These are phyloP conservation scores for Arabidopsis arenosa DNA, from an alignment of 345 rosid genomes.

Conservation along the genomic window DNA sequence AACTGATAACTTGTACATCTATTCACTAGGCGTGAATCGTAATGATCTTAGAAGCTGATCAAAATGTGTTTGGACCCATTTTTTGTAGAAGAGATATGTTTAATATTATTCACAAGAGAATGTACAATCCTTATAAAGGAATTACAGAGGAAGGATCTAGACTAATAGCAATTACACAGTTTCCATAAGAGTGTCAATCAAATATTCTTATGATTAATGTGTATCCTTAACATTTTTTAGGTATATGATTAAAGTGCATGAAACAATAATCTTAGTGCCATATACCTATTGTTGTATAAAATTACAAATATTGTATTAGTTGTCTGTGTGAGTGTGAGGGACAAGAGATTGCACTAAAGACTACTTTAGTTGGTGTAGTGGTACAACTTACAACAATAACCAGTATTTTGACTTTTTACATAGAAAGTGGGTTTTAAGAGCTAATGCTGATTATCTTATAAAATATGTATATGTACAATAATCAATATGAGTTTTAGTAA, in stretches of 20 bases:
- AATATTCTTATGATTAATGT: too few relatives aligned
- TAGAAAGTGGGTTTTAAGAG: not conserved
- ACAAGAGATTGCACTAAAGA: conserved; percentile 2
- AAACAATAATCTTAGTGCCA: conserved; percentile 7
- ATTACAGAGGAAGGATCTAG: too few relatives aligned
- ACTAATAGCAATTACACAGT: too few relatives aligned
- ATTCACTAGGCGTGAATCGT: not conserved
- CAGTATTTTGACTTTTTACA: not conserved
- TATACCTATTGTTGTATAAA: not conserved
- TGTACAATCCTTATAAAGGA: too few relatives aligned
- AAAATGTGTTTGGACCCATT: not conserved
- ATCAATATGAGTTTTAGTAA: not conserved
- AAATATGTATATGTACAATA: not conserved
- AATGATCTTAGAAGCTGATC: not conserved
- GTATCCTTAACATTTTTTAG: conserved; percentile 11
- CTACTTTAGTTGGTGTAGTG: conserved; percentile 16
- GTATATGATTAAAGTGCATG: not conserved
- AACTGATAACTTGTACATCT: not conserved
- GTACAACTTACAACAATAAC: not conserved
- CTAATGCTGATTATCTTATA: conserved; percentile 9
- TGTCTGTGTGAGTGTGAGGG: not conserved
- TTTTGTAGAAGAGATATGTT: too few relatives aligned
- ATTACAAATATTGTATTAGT: not conserved
- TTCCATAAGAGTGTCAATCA: too few relatives aligned
- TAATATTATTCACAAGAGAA: too few relatives aligned